Conservation (phyloP, 305 asterid genomes). For the Solanum chacoense region DNA sequence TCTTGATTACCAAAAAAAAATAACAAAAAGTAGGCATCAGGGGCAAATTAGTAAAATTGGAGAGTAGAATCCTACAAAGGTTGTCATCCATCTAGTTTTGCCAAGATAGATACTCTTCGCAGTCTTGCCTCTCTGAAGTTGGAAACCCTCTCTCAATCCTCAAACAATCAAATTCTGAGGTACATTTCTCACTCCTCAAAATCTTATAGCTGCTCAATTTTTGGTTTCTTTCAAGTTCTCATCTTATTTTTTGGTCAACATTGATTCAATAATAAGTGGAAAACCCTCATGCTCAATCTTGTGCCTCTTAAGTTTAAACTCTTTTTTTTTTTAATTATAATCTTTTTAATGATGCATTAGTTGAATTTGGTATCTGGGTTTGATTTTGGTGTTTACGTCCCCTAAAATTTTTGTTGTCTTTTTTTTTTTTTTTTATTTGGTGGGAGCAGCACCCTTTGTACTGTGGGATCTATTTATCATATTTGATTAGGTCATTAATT, state of each 20-base stretch:
- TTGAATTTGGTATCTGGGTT: background rate
- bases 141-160: background rate
- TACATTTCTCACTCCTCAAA: background rate
- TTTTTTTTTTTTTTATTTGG: background rate
- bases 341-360: background rate
- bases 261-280: background rate
- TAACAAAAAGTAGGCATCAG: no score
- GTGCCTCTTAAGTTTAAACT: background rate
- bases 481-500: background rate
- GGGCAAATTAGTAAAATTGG: background rate
- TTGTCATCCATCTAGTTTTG: background rate
- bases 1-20: no score
- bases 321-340: no score
- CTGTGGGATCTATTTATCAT: background rate
- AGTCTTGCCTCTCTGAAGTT: background rate
- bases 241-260: background rate
- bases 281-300: background rate
- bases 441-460: background rate
- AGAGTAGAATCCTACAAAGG: background rate
- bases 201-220: background rate
- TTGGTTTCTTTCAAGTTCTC: background rate
- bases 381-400: background rate
- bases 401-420: no score
- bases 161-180: background rate
- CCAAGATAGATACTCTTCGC: background rate